These are phyloP conservation scores for Oryza punctata DNA, from an alignment of 176 grass and related monocot species.

Conservation along the genomic window DNA sequence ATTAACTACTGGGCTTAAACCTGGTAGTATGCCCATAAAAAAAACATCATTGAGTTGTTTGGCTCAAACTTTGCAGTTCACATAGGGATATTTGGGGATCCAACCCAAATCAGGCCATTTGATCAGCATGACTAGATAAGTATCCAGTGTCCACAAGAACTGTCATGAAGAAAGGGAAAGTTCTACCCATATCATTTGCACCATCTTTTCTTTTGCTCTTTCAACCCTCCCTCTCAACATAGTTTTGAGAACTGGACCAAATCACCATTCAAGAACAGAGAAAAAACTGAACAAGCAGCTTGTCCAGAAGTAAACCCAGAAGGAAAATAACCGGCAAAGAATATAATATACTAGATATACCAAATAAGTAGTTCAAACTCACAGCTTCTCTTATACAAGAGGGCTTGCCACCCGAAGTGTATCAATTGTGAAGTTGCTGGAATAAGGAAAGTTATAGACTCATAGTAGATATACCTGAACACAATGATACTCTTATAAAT, in stretches of 20 bases:
- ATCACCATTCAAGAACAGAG: neutral
- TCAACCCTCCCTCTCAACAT: neutral
- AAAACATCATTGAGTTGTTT: neutral
- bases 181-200: neutral
- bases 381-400: too few relatives aligned
- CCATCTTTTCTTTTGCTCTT: neutral
- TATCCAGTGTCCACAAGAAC: constrained; percentile 9
- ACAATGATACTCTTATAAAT: too few relatives aligned
- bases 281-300: neutral
- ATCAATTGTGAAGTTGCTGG: neutral
- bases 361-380: too few relatives aligned
- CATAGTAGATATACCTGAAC: neutral
- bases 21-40: neutral
- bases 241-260: neutral
- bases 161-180: neutral
- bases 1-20: too few relatives aligned
- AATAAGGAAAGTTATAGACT: neutral
- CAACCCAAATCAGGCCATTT: constrained; percentile 26
- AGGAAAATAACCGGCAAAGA: too few relatives aligned
- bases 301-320: too few relatives aligned
- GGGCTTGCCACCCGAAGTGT: too few relatives aligned
- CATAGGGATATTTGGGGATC: neutral
- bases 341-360: too few relatives aligned
- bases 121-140: neutral
- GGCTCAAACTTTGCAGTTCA: neutral